Percentiles rank a stretch among this genome's conserved stretches.
Evolutionary conservation across 1,284 basidiomycete species (phyloP).

Genomic region (Cutaneotrichosporon cutaneum): DNA sequence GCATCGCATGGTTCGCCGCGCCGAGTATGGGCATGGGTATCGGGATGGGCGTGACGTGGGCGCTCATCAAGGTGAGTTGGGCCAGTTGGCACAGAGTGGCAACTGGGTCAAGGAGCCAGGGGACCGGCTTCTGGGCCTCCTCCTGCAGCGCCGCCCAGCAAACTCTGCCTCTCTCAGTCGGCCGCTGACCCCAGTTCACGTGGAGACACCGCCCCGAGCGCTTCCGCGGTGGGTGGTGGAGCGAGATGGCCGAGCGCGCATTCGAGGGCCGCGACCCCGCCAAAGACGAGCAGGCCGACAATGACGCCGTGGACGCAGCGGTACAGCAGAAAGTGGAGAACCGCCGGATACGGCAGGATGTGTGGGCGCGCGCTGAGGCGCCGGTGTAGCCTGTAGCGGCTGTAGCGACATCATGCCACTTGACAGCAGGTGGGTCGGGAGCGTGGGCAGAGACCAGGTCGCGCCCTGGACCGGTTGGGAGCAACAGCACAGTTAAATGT

Average conservation of each 20-base stretch:
- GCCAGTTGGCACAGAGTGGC: background rate
- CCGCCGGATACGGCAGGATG: constrained; percentile 15
- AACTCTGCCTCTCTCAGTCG: background rate
- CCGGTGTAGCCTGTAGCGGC: background rate
- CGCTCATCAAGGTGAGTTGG: constrained; percentile 41
- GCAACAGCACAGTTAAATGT: no score
- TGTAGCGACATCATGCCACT: background rate
- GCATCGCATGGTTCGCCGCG: constrained; percentile 49
- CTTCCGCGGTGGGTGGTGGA: constrained; percentile 40
- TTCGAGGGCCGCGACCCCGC: constrained; percentile 37
- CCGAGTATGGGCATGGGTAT: constrained; percentile 43
- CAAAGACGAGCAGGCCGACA: constrained; percentile 42
- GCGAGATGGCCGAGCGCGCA: constrained; percentile 36
- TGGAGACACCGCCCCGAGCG: constrained; percentile 47
- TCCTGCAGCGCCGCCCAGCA: no score
- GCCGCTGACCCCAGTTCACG: constrained; percentile 37
- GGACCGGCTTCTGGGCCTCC: no score
- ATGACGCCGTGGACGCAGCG: constrained; percentile 19
- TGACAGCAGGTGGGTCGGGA: no score
- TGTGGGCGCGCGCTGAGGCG: constrained; percentile 12
- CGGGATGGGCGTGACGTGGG: constrained; percentile 45
- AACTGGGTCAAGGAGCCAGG: no score
- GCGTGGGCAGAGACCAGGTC: no score
- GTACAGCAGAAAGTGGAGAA: constrained; percentile 26
- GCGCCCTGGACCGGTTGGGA: no score